These are phyloP conservation scores for Mucor velutinosus DNA, from an alignment of 371 early-diverging fungal species.

Conservation along the genomic window DNA sequence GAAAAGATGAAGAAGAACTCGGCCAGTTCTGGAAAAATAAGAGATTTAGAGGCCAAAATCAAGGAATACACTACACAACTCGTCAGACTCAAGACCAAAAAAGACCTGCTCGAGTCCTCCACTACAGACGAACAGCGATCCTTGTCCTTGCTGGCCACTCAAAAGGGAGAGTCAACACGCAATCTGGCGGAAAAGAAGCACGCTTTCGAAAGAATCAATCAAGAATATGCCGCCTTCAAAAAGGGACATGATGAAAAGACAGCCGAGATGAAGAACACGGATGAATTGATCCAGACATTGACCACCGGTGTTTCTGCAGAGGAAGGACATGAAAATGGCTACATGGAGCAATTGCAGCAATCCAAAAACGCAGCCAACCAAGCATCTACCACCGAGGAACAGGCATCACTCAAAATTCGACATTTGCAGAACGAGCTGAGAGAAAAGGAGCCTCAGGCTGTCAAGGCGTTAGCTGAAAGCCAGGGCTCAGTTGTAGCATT, in stretches of 20 bases:
- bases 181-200: slow-evolving; percentile 55
- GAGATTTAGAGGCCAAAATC: slow-evolving; percentile 66
- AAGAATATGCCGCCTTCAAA: slow-evolving; percentile 68
- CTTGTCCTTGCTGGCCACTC: slow-evolving; percentile 32
- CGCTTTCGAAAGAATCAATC: slow-evolving; percentile 46
- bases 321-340: slow-evolving; percentile 93
- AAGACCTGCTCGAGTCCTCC: slow-evolving; percentile 72
- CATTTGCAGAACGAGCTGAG: slow-evolving; percentile 67
- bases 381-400: slow-evolving; percentile 70
- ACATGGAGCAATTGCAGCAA: slow-evolving; percentile 88
- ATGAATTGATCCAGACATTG: slow-evolving; percentile 89
- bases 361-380: slow-evolving; percentile 61
- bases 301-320: slow-evolving; percentile 91
- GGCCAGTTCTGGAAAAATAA: slow-evolving; percentile 64
- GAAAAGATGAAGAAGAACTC: slow-evolving; percentile 34
- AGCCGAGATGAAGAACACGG: slow-evolving; percentile 68
- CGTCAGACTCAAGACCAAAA: slow-evolving; percentile 79
- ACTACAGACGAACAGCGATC: slow-evolving; percentile 74
- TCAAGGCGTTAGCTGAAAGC: slow-evolving; percentile 54
- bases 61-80: slow-evolving; percentile 79
- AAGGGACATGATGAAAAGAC: slow-evolving; percentile 64
- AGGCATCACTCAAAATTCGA: slow-evolving; percentile 69
- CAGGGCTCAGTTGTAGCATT: slow-evolving; percentile 43
- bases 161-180: slow-evolving; percentile 54
- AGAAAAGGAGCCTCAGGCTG: slow-evolving; percentile 58